Evolutionary conservation across 2,329 filamentous ascomycete genomes (phyloP), one percentile per base, ranked within the genome.

Genomic region (Beauveria brongniartii): DNA sequence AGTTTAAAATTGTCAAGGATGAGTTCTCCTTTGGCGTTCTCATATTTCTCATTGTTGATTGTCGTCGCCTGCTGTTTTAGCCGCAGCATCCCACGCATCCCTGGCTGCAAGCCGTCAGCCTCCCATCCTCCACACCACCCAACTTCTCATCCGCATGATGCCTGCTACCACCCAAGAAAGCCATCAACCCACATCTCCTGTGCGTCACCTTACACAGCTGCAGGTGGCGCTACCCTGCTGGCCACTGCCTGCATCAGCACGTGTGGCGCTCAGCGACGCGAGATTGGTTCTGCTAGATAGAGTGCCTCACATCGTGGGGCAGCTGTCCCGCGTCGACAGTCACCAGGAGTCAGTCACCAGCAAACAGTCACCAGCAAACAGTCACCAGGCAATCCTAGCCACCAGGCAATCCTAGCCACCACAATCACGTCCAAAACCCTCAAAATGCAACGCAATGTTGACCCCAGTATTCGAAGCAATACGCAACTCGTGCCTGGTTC

Each of bases 211-310:
- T n/a, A 24, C 34, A 30, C 22, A 40, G 22, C 24, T 51, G 34
- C 47, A 28, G 22, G 46, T 51, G 55, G 55, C 55, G 56, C 26
- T 43, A 59, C 37, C 46, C 47, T 50, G 46, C 48, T 44, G 46
- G 48, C 46, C 46, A n/a, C 55, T 30, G 16, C 22, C 47, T 34
- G 46, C 56, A 51, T n/a, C 26, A 46, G 40, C 59, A 61, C 59
- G 59, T 61, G 59, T 52, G 26, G 53, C 54, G 37, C 24, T 44
- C 53, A 20, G 47, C 46, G 53, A 41, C 53, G 37, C 52, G 20
- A 61, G 59, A 61, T 61, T 61, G 59, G 59, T 30, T 40, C 59
- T 61, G 48, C 56, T 26, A 46, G 56, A 58, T 58, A 51, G 22
- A 58, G 55, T 58, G 22, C 46, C 22, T 58, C 18, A 43, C 55